phyloP scores from a whole-genome alignment of 352 stramenopile species.

The Phytopythium litorale region DNA sequence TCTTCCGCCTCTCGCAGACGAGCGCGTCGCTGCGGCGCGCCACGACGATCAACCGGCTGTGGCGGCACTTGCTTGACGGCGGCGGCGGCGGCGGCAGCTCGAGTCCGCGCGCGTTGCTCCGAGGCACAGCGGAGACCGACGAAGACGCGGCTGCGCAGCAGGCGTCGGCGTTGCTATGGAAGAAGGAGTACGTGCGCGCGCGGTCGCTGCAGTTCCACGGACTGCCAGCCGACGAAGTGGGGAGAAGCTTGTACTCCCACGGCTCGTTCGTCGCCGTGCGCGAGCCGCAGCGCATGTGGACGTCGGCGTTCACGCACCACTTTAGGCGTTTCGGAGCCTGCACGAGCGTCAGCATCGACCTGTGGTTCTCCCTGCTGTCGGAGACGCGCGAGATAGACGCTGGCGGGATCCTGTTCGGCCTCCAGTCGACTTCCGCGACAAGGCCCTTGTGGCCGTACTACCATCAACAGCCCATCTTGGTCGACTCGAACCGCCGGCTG shows the following conservation, averaged over 20 bases:
- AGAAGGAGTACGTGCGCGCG: conserved; percentile 2
- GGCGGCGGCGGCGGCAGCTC: background rate
- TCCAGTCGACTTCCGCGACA: conserved; percentile 27
- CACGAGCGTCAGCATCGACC: conserved; percentile 29
- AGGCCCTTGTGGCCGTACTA: conserved; percentile 30
- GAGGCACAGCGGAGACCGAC: background rate
- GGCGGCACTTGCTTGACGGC: background rate
- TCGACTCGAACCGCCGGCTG: conserved; percentile 31
- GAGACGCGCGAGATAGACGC: conserved; percentile 4
- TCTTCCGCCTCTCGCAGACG: conserved; percentile 4
- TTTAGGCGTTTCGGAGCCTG: conserved; percentile 12
- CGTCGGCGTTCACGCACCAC: conserved; percentile 9
- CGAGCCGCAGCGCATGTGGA: background rate
- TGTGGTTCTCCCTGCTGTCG: conserved; percentile 32
- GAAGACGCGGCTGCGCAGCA: background rate
- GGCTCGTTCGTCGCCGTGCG: background rate
- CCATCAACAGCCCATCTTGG: conserved; percentile 34
- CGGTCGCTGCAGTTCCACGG: conserved; percentile 5
- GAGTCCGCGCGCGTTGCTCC: background rate
- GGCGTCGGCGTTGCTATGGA: background rate
- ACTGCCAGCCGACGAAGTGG: background rate
- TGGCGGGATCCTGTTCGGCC: conserved; percentile 35
- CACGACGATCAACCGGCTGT: background rate
- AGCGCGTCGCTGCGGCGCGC: background rate
- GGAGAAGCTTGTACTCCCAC: background rate